Percentiles rank a stretch among this genome's conserved stretches.
Evolutionary conservation across 495 filamentous ascomycete species (phyloP).

Genomic region (Penicillium antarcticum): DNA sequence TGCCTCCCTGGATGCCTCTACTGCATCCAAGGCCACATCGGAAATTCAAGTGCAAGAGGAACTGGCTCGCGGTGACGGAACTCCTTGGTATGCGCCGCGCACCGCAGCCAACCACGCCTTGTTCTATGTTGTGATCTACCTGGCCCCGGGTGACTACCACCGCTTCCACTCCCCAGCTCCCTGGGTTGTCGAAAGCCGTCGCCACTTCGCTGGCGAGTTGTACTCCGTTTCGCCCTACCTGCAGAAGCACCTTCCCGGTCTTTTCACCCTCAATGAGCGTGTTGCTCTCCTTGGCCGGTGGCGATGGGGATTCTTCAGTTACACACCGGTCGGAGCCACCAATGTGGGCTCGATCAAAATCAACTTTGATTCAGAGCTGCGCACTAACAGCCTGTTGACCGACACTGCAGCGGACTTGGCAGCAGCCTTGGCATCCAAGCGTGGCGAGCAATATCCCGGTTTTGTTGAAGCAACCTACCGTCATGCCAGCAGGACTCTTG

Average conservation of each 20-base stretch:
- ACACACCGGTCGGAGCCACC: slow-evolving; percentile 94
- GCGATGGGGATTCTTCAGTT: slow-evolving; percentile 97
- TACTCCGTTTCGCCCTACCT: slow-evolving; percentile 94
- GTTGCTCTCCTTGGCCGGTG: slow-evolving; percentile 91
- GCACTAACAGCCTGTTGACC: slow-evolving; percentile 86
- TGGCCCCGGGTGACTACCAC: slow-evolving; percentile 98
- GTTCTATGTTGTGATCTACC: slow-evolving; percentile 93
- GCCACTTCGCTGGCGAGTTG: slow-evolving; percentile 95
- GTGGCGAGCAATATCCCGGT: slow-evolving; percentile 77
- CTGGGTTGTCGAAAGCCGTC: slow-evolving; percentile 88
- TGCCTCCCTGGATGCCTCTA: slow-evolving; percentile 60
- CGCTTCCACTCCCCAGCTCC: slow-evolving; percentile 92
- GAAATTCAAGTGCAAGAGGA: slow-evolving; percentile 82
- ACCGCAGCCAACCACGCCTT: slow-evolving; percentile 60
- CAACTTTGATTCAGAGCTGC: slow-evolving; percentile 93
- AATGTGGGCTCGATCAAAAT: slow-evolving; percentile 97
- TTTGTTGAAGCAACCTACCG: slow-evolving; percentile 90
- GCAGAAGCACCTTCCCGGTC: slow-evolving; percentile 81
- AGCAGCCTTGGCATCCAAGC: slow-evolving; percentile 68
- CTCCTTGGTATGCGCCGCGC: slow-evolving; percentile 74
- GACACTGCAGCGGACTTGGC: slow-evolving; percentile 84
- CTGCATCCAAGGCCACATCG: slow-evolving; percentile 59
- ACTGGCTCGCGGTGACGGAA: slow-evolving; percentile 65
- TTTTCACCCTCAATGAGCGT: slow-evolving; percentile 96
- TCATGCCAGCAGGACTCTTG: slow-evolving; percentile 69